Evolutionary conservation across 371 early-diverging fungal species (phyloP).

Genomic region (Mortierella sp.): DNA sequence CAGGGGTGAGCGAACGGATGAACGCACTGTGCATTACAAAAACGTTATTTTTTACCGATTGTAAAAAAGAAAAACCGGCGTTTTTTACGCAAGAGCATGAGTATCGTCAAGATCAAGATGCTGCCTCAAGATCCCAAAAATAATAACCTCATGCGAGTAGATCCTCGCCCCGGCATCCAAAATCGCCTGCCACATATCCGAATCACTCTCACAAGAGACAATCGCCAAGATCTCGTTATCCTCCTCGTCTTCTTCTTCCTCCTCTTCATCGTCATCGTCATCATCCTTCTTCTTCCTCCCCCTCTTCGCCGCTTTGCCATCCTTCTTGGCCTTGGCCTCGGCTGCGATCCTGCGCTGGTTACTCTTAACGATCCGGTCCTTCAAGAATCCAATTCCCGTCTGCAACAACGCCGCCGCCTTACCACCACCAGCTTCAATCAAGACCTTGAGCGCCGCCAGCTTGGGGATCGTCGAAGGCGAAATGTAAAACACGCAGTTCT

Average conservation of each 20-base stretch:
- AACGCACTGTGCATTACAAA: no score
- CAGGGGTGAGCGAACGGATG: no score
- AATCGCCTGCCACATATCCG: slow-evolving; percentile 49
- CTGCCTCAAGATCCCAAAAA: slow-evolving; percentile 33
- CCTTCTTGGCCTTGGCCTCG: neutral
- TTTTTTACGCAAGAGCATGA: slow-evolving; percentile 22
- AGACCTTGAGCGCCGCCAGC: slow-evolving; percentile 26
- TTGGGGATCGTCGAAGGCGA: slow-evolving; percentile 41
- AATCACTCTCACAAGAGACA: slow-evolving; percentile 45
- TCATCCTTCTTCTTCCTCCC: neutral
- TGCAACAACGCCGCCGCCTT: slow-evolving; percentile 38
- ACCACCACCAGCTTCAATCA: slow-evolving; percentile 52
- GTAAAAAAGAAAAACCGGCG: no score
- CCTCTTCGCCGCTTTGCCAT: neutral
- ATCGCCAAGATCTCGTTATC: slow-evolving; percentile 29
- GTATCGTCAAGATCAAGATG: slow-evolving; percentile 30
- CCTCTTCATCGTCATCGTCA: slow-evolving; percentile 9
- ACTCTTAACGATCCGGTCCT: slow-evolving; percentile 29
- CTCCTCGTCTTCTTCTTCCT: slow-evolving; percentile 10
- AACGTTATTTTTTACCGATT: no score
- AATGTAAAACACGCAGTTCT: slow-evolving; percentile 41
- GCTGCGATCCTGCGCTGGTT: neutral
- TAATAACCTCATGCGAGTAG: slow-evolving; percentile 46
- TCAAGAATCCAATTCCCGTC: slow-evolving; percentile 40
- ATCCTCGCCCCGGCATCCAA: slow-evolving; percentile 33